Percentiles rank a stretch among this genome's conserved stretches.
Evolutionary conservation across 2,329 filamentous ascomycete genomes (phyloP).

Genomic region (Botryotinia convoluta): DNA sequence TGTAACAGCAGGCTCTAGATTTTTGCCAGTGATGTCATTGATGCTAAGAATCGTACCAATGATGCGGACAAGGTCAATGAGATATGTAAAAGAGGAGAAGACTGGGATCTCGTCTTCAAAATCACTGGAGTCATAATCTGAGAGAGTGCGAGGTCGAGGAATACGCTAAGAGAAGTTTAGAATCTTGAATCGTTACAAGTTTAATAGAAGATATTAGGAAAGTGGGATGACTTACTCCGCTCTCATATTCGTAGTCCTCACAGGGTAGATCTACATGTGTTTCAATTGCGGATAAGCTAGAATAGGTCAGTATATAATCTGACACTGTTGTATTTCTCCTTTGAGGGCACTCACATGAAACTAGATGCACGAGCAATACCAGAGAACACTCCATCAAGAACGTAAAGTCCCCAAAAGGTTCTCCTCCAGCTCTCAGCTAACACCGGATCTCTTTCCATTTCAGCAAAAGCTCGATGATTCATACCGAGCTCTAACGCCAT

Average conservation of each 20-base stretch:
- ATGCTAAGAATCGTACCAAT: conserved; percentile 38
- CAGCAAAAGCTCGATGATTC: conserved; percentile 54
- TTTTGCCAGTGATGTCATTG: conserved; percentile 31
- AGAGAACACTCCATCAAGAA: conserved; percentile 33
- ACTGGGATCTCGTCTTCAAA: conserved; percentile 38
- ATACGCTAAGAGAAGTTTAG: conserved; percentile 37
- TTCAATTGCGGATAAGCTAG: conserved; percentile 34
- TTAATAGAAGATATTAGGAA: conserved; percentile 11
- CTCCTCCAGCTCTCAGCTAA: conserved; percentile 44
- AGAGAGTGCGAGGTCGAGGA: conserved; percentile 38
- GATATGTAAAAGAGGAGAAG: conserved; percentile 43
- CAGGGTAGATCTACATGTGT: conserved; percentile 42
- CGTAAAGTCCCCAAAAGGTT: conserved; percentile 44
- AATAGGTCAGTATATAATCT: neutral
- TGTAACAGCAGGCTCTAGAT: conserved; percentile 33
- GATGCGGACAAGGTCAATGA: conserved; percentile 42
- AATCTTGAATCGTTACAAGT: neutral
- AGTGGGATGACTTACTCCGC: conserved; percentile 38
- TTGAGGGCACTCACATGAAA: conserved; percentile 28
- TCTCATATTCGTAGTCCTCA: conserved; percentile 44
- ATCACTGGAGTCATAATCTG: conserved; percentile 41
- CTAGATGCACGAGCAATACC: conserved; percentile 27
- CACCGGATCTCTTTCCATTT: conserved; percentile 39
- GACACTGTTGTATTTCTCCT: neutral
- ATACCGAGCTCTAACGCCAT: conserved; percentile 61